These are phyloP conservation scores for Aspergillus mulundensis DNA, from an alignment of 495 filamentous ascomycete genomes.

Conservation along the genomic window DNA sequence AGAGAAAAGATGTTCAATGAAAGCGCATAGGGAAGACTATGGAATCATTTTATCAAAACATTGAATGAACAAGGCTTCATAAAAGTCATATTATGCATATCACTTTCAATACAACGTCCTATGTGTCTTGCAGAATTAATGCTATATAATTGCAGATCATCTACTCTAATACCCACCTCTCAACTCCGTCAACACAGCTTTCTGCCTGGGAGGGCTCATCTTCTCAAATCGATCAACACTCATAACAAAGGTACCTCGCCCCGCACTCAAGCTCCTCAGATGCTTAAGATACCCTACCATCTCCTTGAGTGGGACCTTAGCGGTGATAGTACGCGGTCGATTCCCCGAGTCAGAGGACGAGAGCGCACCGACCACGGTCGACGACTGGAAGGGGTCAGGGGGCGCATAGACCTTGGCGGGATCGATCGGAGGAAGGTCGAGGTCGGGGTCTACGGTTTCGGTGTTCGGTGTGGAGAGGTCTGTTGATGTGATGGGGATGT, in stretches of 20 bases:
- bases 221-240: conserved; percentile 84
- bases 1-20: too few species aligned
- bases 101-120: too few species aligned
- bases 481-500: conserved; percentile 35
- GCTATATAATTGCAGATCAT: background rate
- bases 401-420: conserved; percentile 73
- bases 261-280: conserved; percentile 80
- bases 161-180: conserved; percentile 29
- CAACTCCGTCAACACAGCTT: conserved; percentile 51
- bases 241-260: conserved; percentile 91
- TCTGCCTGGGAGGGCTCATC: conserved; percentile 64
- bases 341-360: conserved; percentile 24
- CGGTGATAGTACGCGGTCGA: conserved; percentile 62
- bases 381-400: conserved; percentile 71
- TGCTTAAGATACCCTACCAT: conserved; percentile 97
- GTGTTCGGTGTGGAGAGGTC: conserved; percentile 14
- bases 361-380: conserved; percentile 16
- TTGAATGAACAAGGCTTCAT: too few species aligned
- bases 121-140: too few species aligned
- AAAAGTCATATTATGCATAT: too few species aligned
- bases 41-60: too few species aligned
- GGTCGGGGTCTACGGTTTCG: conserved; percentile 19
- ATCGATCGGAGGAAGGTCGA: conserved; percentile 50
- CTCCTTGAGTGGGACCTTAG: conserved; percentile 86
- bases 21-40: too few species aligned